These are phyloP conservation scores for Flaveria bidentis DNA, from an alignment of 129 eudicot species.

Conservation along the genomic window DNA sequence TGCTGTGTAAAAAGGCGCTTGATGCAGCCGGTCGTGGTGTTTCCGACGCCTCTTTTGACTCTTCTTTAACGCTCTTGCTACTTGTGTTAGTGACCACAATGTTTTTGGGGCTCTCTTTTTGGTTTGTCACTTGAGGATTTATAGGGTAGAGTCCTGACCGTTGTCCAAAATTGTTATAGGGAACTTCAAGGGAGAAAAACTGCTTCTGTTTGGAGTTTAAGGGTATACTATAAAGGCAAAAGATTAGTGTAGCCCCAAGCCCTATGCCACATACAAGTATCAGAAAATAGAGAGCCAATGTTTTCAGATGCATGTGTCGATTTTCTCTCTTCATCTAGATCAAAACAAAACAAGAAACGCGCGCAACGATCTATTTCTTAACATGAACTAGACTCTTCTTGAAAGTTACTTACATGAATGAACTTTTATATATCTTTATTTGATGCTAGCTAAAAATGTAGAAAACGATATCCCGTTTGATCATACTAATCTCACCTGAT, in stretches of 20 bases:
- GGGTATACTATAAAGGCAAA: conserved; percentile 37
- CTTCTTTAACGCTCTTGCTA: conserved; percentile 11
- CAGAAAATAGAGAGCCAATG: conserved; percentile 45
- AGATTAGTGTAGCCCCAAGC: conserved; percentile 55
- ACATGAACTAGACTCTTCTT: conserved; percentile 7
- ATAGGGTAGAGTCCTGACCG: conserved; percentile 11
- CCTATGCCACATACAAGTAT: conserved; percentile 66
- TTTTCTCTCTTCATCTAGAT: conserved; percentile 47
- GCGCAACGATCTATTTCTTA: background rate
- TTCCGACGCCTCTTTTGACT: conserved; percentile 35
- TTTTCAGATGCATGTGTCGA: conserved; percentile 41
- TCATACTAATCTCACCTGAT: conserved; percentile 1
- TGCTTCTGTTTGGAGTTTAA: conserved; percentile 37
- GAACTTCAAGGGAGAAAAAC: conserved; percentile 18
- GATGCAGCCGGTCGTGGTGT: conserved; percentile 33
- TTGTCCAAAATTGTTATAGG: background rate
- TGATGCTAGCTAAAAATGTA: background rate
- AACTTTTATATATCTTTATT: conserved; percentile 3
- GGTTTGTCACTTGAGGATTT: conserved; percentile 21
- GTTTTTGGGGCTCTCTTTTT: conserved; percentile 22
- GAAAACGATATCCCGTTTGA: background rate
- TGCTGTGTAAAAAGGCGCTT: conserved; percentile 38
- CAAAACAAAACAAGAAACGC: conserved; percentile 2
- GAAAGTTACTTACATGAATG: background rate
- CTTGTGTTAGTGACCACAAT: conserved; percentile 17